phyloP scores from a whole-genome alignment of 2,329 filamentous ascomycete species.

The Cladophialophora exuberans region DNA sequence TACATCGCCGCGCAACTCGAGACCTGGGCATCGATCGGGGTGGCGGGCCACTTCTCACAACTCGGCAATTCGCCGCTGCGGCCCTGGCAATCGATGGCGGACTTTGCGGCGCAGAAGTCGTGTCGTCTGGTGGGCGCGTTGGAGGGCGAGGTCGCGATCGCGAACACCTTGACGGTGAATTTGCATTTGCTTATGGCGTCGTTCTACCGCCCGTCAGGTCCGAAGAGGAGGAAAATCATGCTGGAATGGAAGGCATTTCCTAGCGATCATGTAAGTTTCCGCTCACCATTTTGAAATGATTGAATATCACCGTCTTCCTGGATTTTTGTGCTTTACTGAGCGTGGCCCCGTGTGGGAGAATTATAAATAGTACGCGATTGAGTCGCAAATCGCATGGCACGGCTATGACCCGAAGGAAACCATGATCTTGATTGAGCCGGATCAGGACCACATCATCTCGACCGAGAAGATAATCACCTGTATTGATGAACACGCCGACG shows the following conservation, averaged over 20 bases:
- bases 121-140: conserved; percentile 74
- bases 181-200: conserved; percentile 80
- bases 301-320: background rate
- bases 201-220: conserved; percentile 74
- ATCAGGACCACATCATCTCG: conserved; percentile 60
- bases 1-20: conserved; percentile 74
- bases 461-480: conserved; percentile 71
- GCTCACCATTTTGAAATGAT: background rate
- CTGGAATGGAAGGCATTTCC: conserved; percentile 88
- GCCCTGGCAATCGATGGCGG: conserved; percentile 78
- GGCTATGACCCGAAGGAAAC: conserved; percentile 66
- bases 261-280: conserved; percentile 70
- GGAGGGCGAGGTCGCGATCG: conserved; percentile 75
- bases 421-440: conserved; percentile 74
- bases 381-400: conserved; percentile 77
- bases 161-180: conserved; percentile 84
- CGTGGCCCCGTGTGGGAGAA: background rate
- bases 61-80: conserved; percentile 69
- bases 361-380: conserved; percentile 69
- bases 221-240: conserved; percentile 73
- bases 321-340: conserved; percentile 19
- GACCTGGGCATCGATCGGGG: conserved; percentile 82
- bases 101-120: conserved; percentile 69
- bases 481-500: conserved; percentile 74
- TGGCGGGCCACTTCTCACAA: conserved; percentile 77